Base-by-base conservation (phyloP, 1,284 basidiomycete species). In the Boletus albobrunnescens region DNA sequence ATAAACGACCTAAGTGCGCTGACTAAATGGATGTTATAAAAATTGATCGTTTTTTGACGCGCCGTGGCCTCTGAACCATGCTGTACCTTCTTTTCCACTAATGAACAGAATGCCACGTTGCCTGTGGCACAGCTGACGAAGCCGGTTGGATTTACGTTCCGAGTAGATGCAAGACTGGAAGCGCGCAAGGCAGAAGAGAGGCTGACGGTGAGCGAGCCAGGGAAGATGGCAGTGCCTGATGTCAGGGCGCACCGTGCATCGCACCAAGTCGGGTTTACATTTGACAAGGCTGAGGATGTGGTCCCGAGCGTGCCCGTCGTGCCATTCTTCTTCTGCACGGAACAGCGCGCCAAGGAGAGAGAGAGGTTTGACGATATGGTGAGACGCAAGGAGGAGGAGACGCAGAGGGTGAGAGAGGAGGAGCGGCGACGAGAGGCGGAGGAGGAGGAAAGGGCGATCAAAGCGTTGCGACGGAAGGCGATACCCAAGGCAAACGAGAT, bases 401-500 rank as follows among this genome's bases (percentile, higher is more conserved):
- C 68, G 46, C 70, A 77, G 58, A 60, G 61, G 43, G 57, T 63
- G 50, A 65, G 58, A 57, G 75, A 74, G 57, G 72, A 73, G 55
- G 58, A 62, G 53, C 67, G 72, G 52, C 59, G 67, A 46, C 64
- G 67, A 56, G 65, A 68, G 54, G 78, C 72, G 63, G 70, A 72
- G 55, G 71, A 78, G 58, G 81, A 84, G 63, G 76, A 78, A 60
- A 67, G 59, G 60, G 78, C 79, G 69, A 62, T 82, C 46, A 73
- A 60, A 62, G 80, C 78, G 63, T 53, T 81, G 56, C 68, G 85
- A 58, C 77, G 71, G 69, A 74, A 71, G 52, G 74, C 81, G 11
- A 69, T 87, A 39, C 80, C 81, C n/a, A 79, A 72, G 64, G 85
- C 84, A 44, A 74, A 87, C 63, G 77, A 77, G 56, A 73, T 88